A percentile compares a stretch with the other conserved stretches of the same genome.
These are phyloP conservation scores for Mucor piriformis DNA, from an alignment of 371 early-diverging fungal genomes.

Conservation along the genomic window DNA sequence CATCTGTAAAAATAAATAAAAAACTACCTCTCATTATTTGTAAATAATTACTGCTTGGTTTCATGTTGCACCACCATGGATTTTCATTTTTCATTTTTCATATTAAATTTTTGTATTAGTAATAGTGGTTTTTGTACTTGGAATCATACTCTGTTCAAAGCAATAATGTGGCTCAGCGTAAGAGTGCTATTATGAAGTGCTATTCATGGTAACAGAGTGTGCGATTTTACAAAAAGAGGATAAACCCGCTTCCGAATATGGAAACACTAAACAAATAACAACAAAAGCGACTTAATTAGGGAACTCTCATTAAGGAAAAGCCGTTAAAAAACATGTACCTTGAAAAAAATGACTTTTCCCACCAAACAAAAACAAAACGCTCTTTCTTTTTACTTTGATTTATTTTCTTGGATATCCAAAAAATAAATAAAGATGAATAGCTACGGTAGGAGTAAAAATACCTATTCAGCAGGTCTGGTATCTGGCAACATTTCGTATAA, in stretches of 20 bases:
- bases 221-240: background rate
- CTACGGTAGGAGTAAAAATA: conserved; percentile 7
- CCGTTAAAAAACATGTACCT: background rate
- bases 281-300: background rate
- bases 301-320: background rate
- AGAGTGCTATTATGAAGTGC: too few species aligned
- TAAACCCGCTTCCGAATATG: background rate
- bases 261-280: background rate
- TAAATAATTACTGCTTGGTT: background rate
- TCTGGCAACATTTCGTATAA: conserved; percentile 12
- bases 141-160: background rate
- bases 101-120: too few species aligned
- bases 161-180: too few species aligned
- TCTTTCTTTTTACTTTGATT: background rate
- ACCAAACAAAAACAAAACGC: background rate
- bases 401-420: too few species aligned
- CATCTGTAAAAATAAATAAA: background rate
- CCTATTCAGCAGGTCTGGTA: conserved; percentile 7
- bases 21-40: background rate
- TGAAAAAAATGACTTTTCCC: background rate
- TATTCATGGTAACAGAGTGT: too few species aligned
- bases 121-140: background rate
- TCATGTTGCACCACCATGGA: background rate
- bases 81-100: background rate
- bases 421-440: conserved; percentile 8